phyloP scores from a whole-genome alignment of 192 early-diverging fungal genomes.

The Coemansia sp. region DNA sequence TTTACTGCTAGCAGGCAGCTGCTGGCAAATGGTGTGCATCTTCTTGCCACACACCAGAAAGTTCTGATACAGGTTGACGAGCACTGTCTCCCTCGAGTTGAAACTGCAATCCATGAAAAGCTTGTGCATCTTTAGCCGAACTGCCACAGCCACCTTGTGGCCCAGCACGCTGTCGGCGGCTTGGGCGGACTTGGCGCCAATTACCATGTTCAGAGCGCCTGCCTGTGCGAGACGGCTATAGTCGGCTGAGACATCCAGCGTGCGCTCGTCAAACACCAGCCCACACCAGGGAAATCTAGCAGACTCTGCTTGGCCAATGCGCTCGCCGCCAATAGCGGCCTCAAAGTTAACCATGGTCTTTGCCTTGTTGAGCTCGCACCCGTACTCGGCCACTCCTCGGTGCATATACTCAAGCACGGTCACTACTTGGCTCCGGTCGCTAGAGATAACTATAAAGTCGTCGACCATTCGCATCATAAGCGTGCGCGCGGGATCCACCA shows the following conservation, averaged over 20 bases:
- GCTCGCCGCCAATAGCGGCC: conserved; percentile 36
- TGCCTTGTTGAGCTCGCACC: conserved; percentile 70
- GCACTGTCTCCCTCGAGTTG: conserved; percentile 63
- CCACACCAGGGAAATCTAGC: conserved; percentile 72
- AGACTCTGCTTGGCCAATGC: conserved; percentile 24
- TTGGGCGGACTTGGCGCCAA: conserved; percentile 56
- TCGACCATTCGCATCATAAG: conserved; percentile 79
- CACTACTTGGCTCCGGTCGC: conserved; percentile 50
- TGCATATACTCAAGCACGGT: conserved; percentile 65
- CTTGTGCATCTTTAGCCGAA: conserved; percentile 41
- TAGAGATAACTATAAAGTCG: conserved; percentile 82
- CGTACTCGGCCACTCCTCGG: conserved; percentile 67
- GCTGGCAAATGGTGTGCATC: conserved; percentile 50
- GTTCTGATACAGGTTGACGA: conserved; percentile 82
- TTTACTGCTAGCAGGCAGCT: conserved; percentile 18
- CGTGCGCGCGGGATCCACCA: conserved; percentile 51
- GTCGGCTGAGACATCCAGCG: conserved; percentile 70
- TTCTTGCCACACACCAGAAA: conserved; percentile 75
- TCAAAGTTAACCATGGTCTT: conserved; percentile 87
- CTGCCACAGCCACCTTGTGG: conserved; percentile 47
- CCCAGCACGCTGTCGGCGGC: conserved; percentile 48
- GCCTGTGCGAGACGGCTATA: conserved; percentile 60
- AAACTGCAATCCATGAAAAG: conserved; percentile 67
- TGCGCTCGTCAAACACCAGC: conserved; percentile 67
- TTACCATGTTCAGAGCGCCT: conserved; percentile 48